Base-by-base conservation (phyloP, 2,329 filamentous ascomycete genomes). In the Bipolaris cookei region DNA sequence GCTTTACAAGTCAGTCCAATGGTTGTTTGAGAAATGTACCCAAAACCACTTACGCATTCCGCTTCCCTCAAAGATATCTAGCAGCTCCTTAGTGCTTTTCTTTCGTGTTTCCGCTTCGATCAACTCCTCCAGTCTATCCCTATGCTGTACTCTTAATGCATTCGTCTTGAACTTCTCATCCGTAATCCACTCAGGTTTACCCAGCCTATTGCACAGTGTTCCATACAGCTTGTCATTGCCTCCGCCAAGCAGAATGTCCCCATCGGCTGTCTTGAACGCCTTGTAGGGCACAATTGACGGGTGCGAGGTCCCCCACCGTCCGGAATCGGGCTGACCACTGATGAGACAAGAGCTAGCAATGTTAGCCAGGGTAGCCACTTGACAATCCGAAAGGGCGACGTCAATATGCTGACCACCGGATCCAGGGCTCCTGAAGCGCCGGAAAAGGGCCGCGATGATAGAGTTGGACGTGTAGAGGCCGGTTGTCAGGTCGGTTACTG, bases 271-370 rank as follows among this genome's bases (percentile, higher is more conserved):
- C 68, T 84, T 83, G 77, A 88, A 99, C 0, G 92, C 91, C 68
- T 89, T 88, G 76, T 99, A 99, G 0, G 95, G 95, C 0, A 99
- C 95, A 73, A 99, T 98, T 0, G 92, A 96, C n/a, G 94, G 95
- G 81, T 99, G 95, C 41, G 94, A 94, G 3, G 95, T 99, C 6
- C 95, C 95, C 94, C 95, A 98, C 62, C 95, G 84, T 0, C 95
- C 95, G 0, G 88, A 86, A 73, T 99, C 95, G 65, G 89, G 89
- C 76, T 97, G 80, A 1, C 93, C 93, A 67, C 90, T 96, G 61
- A 98, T 90, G 39, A 99, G 80, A 58, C 89, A 92, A 58, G 92
- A 97, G 73, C 91, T 96, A 7, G 94, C 95, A 70, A 99, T 92
- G 73, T 98, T 99, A n/a, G 92, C 88, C 42, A 99, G 79, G 0